Evolutionary conservation across 148 eudicot genomes (phyloP).

Genomic region (Chenopodium suecicum): DNA sequence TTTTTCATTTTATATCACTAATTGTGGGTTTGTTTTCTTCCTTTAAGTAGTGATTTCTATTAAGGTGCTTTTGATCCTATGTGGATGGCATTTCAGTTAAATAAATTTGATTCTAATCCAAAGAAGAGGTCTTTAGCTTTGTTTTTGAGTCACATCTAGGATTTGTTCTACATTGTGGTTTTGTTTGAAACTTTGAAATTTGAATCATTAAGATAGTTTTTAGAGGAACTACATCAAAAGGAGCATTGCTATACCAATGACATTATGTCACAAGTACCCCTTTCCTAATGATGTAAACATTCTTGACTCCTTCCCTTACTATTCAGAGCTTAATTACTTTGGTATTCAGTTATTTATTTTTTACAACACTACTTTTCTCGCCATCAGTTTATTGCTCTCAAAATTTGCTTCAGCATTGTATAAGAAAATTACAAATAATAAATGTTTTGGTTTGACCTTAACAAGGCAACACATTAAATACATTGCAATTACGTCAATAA

Average conservation of each 20-base stretch:
- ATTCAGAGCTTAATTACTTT: not conserved
- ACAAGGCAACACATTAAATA: not conserved
- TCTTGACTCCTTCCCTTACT: not conserved
- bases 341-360: not conserved
- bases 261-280: too few relatives aligned
- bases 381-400: not conserved
- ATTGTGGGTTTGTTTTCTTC: too few relatives aligned
- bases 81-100: too few relatives aligned
- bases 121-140: too few relatives aligned
- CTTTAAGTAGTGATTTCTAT: too few relatives aligned
- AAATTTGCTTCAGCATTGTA: not conserved
- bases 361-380: not conserved
- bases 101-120: too few relatives aligned
- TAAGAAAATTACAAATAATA: not conserved
- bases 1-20: too few relatives aligned
- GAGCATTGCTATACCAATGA: not conserved
- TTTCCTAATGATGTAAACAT: not conserved
- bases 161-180: not conserved
- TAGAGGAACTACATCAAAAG: not conserved
- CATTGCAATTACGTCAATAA: not conserved
- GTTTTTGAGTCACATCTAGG: too few relatives aligned
- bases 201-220: not conserved
- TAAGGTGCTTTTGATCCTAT: too few relatives aligned
- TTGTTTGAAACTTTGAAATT: not conserved
- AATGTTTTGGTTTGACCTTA: not conserved